These are phyloP conservation scores for Poronia punctata DNA, from an alignment of 495 filamentous ascomycete genomes.

Conservation along the genomic window DNA sequence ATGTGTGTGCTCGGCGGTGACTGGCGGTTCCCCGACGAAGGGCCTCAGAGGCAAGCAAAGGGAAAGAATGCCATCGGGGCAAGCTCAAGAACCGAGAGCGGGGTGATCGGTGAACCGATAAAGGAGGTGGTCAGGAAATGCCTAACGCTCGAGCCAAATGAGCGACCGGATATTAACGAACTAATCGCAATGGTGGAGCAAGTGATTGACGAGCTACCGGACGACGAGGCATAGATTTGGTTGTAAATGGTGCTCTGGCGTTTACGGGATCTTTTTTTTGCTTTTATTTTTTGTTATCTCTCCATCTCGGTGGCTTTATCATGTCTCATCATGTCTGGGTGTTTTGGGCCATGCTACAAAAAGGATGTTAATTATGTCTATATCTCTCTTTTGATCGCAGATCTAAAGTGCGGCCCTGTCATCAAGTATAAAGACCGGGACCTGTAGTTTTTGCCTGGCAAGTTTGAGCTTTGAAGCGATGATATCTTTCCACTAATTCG, in stretches of 20 bases:
- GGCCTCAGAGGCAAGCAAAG: conserved; percentile 47
- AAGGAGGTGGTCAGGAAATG: conserved; percentile 83
- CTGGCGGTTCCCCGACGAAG: conserved; percentile 89
- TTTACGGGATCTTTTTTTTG: conserved; percentile 8
- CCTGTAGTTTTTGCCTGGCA: conserved; percentile 2
- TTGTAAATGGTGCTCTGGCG: neutral
- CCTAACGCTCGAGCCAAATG: conserved; percentile 83
- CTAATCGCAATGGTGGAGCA: conserved; percentile 73
- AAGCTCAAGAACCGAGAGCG: conserved; percentile 17
- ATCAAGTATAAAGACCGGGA: too few relatives aligned
- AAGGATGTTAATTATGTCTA: conserved; percentile 1
- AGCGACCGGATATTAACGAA: conserved; percentile 86
- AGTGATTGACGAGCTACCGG: conserved; percentile 66
- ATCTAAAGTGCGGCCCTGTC: conserved; percentile 2
- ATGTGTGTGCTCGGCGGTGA: conserved; percentile 88
- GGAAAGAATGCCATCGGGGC: conserved; percentile 41
- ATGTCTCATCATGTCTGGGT: conserved; percentile 2
- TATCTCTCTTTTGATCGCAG: conserved; percentile 9
- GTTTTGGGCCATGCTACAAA: neutral
- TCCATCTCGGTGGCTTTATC: neutral
- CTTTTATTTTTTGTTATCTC: conserved; percentile 13
- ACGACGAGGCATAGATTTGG: conserved; percentile 50
- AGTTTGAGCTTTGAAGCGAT: neutral
- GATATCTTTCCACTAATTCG: too few relatives aligned
- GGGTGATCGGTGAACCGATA: conserved; percentile 62